Base-by-base conservation (phyloP, 1,139 yeast species). In the Saccharomyces hybrid region DNA sequence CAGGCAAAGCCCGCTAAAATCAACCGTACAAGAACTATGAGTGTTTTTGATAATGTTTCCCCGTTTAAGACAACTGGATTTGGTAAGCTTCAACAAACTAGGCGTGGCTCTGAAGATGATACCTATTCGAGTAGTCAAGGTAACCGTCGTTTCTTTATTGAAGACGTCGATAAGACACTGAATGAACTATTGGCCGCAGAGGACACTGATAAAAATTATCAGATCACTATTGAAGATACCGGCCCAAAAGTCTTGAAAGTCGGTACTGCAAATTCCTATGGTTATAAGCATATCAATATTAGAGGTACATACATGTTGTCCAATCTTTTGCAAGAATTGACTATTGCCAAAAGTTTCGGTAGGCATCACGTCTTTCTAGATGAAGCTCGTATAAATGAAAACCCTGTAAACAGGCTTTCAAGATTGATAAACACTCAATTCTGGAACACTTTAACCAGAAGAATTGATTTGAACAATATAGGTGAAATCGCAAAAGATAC, bases 271-370 rank as follows among this genome's bases (percentile, higher is more conserved):
- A 87, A 87, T 67, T 88, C 96, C 2, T 81, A 84, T 62, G 96
- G 97, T 1, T 87, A 73, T 70, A 83, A 81, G 49, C 84, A 82
- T 63, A 78, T 81, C 49, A 88, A 85, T 54, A 78, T 91, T 53
- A 75, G 96, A 60, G 98, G 98, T 12, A 90, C 96, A 0, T 91
- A 91, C 67, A 88, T 88, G 93, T 75, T 91, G 53, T 86, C 96
- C 1, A 91, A 91, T 69, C 73, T 91, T 53, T 76, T 91, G 56
- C 97, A 91, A 72, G 97, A 91, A 71, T 76, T 91, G 61, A 89
- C 96, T 1, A 82, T 90, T 60, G 97, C 97, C 19, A 82, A 87
- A 66, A 75, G 87, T 59, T 79, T 83, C 67, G 96, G 96, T 8
- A 77, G 93, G 60, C 82, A 80, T 57, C 87, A 83, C 65, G 81